phyloP scores from a whole-genome alignment of 148 eudicot genomes.

The Simmondsia chinensis region DNA sequence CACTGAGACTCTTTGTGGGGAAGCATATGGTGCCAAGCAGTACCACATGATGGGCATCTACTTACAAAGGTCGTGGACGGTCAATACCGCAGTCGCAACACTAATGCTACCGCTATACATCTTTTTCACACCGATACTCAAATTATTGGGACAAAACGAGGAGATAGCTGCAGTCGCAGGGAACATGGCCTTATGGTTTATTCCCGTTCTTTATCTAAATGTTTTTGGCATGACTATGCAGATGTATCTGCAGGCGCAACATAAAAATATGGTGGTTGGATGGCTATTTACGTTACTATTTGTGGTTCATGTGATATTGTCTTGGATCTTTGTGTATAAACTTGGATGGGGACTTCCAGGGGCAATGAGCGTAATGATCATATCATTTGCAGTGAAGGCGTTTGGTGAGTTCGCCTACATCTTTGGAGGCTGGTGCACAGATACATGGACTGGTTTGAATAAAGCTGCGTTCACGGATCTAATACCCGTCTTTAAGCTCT shows the following conservation, averaged over 20 bases:
- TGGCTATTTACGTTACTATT: constrained; percentile 26
- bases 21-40: constrained; percentile 69
- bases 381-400: constrained; percentile 31
- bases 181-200: constrained; percentile 48
- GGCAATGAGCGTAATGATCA: constrained; percentile 37
- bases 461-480: constrained; percentile 37
- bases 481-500: constrained; percentile 46
- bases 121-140: constrained; percentile 37
- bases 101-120: constrained; percentile 40
- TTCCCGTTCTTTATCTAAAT: constrained; percentile 28
- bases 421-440: constrained; percentile 54
- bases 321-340: constrained; percentile 44
- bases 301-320: constrained; percentile 29
- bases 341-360: constrained; percentile 34
- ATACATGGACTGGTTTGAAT: constrained; percentile 54
- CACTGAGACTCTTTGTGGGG: constrained; percentile 65
- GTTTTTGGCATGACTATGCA: constrained; percentile 42
- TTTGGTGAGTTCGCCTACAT: constrained; percentile 42
- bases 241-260: constrained; percentile 62
- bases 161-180: constrained; percentile 31
- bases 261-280: constrained; percentile 47
- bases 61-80: constrained; percentile 65
- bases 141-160: constrained; percentile 35
- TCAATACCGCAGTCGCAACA: constrained; percentile 30
- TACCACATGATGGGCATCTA: constrained; percentile 62